Evolutionary conservation across 2,329 filamentous ascomycete genomes (phyloP).

Genomic region (Chalaropsis ovoidea): DNA sequence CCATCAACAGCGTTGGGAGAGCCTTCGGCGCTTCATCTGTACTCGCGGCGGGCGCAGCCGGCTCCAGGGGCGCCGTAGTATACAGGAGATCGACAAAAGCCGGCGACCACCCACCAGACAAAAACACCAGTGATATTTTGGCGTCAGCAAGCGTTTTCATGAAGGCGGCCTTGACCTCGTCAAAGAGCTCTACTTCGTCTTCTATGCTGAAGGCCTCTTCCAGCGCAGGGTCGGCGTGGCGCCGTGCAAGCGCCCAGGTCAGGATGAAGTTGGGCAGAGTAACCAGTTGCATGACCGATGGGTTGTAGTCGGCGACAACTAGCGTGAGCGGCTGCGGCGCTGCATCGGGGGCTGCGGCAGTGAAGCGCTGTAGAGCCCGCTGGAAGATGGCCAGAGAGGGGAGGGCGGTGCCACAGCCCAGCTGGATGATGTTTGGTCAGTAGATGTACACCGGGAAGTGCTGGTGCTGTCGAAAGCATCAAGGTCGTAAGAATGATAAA

Average conservation of each 20-base stretch:
- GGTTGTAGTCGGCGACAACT: constrained; percentile 69
- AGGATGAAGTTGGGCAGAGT: constrained; percentile 70
- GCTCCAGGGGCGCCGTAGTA: constrained; percentile 18
- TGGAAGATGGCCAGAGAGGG: constrained; percentile 63
- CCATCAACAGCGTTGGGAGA: constrained; percentile 48
- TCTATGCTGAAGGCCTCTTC: constrained; percentile 37
- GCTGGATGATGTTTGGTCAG: constrained; percentile 37
- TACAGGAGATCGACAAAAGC: constrained; percentile 53
- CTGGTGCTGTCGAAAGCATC: constrained; percentile 6
- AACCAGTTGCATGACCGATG: constrained; percentile 64
- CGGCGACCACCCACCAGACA: constrained; percentile 65
- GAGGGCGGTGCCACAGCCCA: constrained; percentile 69
- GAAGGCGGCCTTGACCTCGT: constrained; percentile 50
- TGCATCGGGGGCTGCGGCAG: not conserved
- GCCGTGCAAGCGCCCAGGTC: constrained; percentile 49
- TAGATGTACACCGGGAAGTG: not conserved
- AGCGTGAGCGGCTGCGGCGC: constrained; percentile 42
- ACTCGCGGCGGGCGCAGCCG: not conserved
- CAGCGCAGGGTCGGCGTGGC: constrained; percentile 38
- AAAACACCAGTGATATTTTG: constrained; percentile 51
- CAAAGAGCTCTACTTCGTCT: constrained; percentile 55
- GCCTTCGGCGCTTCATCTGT: not conserved
- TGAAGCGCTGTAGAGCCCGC: constrained; percentile 36
- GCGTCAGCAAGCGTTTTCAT: constrained; percentile 40
- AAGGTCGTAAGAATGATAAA: not conserved